phyloP scores from a whole-genome alignment of 257 asterid genomes.

The Lycium ferocissimum region DNA sequence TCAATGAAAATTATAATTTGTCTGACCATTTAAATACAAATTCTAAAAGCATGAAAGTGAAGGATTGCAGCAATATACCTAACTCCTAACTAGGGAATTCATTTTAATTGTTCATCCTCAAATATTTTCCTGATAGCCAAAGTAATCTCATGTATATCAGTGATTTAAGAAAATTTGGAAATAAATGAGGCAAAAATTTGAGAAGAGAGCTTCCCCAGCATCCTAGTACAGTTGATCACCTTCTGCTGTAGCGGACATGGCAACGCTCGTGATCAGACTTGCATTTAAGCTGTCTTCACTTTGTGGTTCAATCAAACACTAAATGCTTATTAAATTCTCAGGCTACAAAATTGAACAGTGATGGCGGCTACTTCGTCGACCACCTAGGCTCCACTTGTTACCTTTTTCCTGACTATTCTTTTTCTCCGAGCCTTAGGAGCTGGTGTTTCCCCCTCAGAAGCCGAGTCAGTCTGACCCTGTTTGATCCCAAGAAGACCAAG shows the following conservation, averaged over 20 bases:
- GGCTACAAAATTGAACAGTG: neutral
- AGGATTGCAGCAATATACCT: neutral
- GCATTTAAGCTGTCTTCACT: neutral
- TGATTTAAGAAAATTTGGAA: neutral
- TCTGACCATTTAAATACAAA: too few species aligned
- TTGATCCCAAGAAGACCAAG: slow-evolving; percentile 87
- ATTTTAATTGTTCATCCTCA: neutral
- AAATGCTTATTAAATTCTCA: neutral
- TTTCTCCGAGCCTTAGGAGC: slow-evolving; percentile 76
- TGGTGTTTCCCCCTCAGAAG: slow-evolving; percentile 51
- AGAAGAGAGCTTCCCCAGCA: neutral
- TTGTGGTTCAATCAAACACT: neutral
- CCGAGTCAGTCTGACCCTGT: slow-evolving; percentile 57
- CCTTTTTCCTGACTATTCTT: slow-evolving; percentile 78
- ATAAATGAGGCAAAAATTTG: neutral
- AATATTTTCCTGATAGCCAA: neutral
- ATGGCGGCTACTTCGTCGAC: neutral
- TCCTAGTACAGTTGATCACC: neutral
- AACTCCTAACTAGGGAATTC: neutral
- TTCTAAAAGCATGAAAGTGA: neutral
- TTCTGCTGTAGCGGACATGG: neutral
- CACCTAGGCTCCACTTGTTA: slow-evolving; percentile 39
- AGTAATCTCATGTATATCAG: neutral
- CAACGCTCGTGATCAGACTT: neutral
- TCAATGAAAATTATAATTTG: too few species aligned